These are phyloP conservation scores for Pseudopithomyces maydicus DNA, from an alignment of 2,329 filamentous ascomycete genomes.

Conservation along the genomic window DNA sequence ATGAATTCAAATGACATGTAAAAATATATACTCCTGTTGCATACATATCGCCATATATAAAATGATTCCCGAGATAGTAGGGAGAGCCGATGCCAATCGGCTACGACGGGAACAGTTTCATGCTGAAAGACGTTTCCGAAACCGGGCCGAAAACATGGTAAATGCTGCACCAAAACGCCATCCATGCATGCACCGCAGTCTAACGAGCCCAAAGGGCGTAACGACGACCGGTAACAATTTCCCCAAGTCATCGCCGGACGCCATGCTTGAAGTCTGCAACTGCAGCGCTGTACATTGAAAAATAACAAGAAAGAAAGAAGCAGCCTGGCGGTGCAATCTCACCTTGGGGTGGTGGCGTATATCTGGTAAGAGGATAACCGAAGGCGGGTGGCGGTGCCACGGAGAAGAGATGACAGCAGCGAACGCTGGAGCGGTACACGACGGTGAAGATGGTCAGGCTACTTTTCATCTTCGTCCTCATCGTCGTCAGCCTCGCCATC, in stretches of 20 bases:
- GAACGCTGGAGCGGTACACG: background rate
- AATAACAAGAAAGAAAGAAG: background rate
- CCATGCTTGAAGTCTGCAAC: conserved; percentile 6
- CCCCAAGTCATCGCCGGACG: conserved; percentile 1
- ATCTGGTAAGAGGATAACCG: background rate
- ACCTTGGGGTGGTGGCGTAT: background rate
- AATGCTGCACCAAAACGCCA: conserved; percentile 4
- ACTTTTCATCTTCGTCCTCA: conserved; percentile 26
- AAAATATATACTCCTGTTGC: too few relatives aligned
- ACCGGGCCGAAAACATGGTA: background rate
- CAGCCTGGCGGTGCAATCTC: too few relatives aligned
- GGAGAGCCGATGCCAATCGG: too few relatives aligned
- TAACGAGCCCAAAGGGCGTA: background rate
- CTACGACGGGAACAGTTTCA: too few relatives aligned
- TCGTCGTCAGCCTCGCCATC: conserved; percentile 55
- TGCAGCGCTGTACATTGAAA: background rate
- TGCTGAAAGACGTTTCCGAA: background rate
- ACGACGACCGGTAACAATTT: background rate
- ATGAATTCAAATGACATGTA: too few relatives aligned
- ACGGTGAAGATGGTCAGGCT: conserved; percentile 17
- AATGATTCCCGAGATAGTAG: too few relatives aligned
- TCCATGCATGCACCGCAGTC: background rate
- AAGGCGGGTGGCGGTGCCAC: background rate
- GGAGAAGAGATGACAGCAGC: background rate
- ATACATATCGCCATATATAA: too few relatives aligned